phyloP scores from a whole-genome alignment of 495 filamentous ascomycete species.

The Daldinia bambusicola region DNA sequence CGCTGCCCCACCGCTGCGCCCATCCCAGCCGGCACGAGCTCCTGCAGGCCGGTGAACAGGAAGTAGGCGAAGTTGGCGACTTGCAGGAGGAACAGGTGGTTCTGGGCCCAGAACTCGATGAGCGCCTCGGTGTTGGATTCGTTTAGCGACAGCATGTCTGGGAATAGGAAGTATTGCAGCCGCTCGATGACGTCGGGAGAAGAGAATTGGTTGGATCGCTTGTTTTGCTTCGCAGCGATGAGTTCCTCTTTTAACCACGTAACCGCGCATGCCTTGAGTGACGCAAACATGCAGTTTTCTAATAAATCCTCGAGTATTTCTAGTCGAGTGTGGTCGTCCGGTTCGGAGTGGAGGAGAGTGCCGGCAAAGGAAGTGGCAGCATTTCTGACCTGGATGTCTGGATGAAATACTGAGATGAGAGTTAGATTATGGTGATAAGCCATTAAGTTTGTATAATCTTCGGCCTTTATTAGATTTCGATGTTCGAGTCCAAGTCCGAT shows the following conservation, averaged over 20 bases:
- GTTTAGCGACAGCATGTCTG: slow-evolving; percentile 47
- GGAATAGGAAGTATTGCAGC: slow-evolving; percentile 59
- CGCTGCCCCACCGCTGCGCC: slow-evolving; percentile 60
- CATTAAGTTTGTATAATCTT: slow-evolving; percentile 55
- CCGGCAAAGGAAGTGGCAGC: slow-evolving; percentile 79
- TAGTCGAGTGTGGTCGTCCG: slow-evolving; percentile 73
- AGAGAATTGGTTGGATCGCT: slow-evolving; percentile 65
- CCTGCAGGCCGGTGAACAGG: slow-evolving; percentile 58
- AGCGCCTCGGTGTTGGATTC: slow-evolving; percentile 43
- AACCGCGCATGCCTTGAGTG: slow-evolving; percentile 82
- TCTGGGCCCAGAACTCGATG: slow-evolving; percentile 50
- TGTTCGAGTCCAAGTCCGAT: slow-evolving; percentile 63
- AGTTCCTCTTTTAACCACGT: slow-evolving; percentile 90
- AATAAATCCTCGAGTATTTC: slow-evolving; percentile 83
- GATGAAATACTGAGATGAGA: slow-evolving; percentile 73
- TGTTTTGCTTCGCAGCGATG: slow-evolving; percentile 55
- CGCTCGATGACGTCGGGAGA: slow-evolving; percentile 60
- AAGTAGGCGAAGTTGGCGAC: slow-evolving; percentile 62
- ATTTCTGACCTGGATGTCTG: slow-evolving; percentile 72
- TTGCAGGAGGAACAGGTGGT: slow-evolving; percentile 58
- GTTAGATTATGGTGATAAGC: slow-evolving; percentile 70
- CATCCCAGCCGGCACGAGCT: slow-evolving; percentile 54
- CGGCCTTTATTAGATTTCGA: slow-evolving; percentile 44
- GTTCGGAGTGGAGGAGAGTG: slow-evolving; percentile 78
- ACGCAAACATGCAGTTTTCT: slow-evolving; percentile 79